These are phyloP conservation scores for Myxozyma kluyveri DNA, from an alignment of 805 yeast genomes.

Conservation along the genomic window DNA sequence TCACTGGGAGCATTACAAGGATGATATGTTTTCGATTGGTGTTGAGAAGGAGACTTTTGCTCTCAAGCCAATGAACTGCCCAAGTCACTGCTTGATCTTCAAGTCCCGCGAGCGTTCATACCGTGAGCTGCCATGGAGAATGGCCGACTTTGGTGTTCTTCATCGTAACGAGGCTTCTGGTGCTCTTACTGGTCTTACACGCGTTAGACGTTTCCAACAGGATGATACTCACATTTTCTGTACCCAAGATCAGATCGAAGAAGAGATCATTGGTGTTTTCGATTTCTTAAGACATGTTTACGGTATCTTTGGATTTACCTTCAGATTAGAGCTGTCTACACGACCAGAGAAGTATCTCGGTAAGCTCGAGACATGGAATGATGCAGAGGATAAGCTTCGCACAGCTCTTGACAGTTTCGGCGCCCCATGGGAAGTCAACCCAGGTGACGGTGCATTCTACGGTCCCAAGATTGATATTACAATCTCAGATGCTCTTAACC, in stretches of 20 bases:
- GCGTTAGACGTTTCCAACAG: constrained; percentile 94
- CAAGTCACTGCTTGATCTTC: constrained; percentile 80
- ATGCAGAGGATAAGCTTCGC: constrained; percentile 69
- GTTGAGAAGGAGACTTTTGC: constrained; percentile 96
- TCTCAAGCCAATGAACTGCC: constrained; percentile 80
- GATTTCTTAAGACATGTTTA: constrained; percentile 74
- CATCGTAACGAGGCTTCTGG: constrained; percentile 96
- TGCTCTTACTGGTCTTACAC: constrained; percentile 84
- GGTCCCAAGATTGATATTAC: constrained; percentile 73
- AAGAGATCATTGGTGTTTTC: constrained; percentile 71
- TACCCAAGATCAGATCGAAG: constrained; percentile 66
- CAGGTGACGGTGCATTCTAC: constrained; percentile 91
- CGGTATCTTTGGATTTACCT: constrained; percentile 60
- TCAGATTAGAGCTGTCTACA: constrained; percentile 72
- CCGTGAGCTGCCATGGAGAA: constrained; percentile 80
- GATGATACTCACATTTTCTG: constrained; percentile 98
- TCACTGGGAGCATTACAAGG: constrained; percentile 97
- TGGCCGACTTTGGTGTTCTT: constrained; percentile 84
- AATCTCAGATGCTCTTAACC: constrained; percentile 73
- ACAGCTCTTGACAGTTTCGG: constrained; percentile 57
- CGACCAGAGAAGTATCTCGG: constrained; percentile 84
- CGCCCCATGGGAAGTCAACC: constrained; percentile 65
- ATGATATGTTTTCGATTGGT: constrained; percentile 94
- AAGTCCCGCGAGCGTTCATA: constrained; percentile 73
- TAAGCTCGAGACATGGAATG: constrained; percentile 69